These are phyloP conservation scores for Raffaelea ambrosiae DNA, from an alignment of 2,329 filamentous ascomycete genomes.

Conservation along the genomic window DNA sequence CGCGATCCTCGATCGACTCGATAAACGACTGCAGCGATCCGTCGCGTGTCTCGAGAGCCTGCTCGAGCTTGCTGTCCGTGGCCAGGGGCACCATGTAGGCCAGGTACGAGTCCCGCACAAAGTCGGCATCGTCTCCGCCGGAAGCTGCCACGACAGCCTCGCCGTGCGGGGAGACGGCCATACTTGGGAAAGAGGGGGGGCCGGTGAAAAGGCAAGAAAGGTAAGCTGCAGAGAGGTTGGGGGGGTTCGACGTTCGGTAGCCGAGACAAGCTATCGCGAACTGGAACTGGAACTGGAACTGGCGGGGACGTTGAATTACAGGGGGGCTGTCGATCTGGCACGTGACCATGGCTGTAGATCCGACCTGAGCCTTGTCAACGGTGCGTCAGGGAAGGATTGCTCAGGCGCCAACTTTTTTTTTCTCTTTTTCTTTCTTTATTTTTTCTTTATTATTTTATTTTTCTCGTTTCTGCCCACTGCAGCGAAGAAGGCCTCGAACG, in stretches of 20 bases:
- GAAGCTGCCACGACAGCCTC: neutral
- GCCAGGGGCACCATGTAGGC: slow-evolving; percentile 52
- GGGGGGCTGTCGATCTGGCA: no score
- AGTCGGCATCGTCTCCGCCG: slow-evolving; percentile 21
- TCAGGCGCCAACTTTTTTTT: neutral
- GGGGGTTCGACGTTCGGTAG: no score
- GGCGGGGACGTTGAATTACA: no score
- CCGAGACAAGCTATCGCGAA: no score
- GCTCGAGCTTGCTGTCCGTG: slow-evolving; percentile 46
- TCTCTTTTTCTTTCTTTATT: neutral
- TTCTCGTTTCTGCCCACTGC: no score
- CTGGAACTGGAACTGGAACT: no score
- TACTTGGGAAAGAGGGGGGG: neutral
- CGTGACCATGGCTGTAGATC: no score
- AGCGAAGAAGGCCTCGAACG: no score
- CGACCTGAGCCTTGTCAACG: no score
- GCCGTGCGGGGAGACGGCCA: slow-evolving; percentile 2
- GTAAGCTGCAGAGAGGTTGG: no score
- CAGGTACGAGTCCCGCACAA: slow-evolving; percentile 51
- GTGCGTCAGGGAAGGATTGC: no score
- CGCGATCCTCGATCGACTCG: slow-evolving; percentile 51
- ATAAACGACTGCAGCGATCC: slow-evolving; percentile 37
- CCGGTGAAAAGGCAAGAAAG: no score
- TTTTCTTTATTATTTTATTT: neutral
- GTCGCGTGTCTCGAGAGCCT: slow-evolving; percentile 29